Evolutionary conservation across 345 rosid species (phyloP), one percentile per base, ranked within the genome.

Genomic region (Kandelia obovata): DNA sequence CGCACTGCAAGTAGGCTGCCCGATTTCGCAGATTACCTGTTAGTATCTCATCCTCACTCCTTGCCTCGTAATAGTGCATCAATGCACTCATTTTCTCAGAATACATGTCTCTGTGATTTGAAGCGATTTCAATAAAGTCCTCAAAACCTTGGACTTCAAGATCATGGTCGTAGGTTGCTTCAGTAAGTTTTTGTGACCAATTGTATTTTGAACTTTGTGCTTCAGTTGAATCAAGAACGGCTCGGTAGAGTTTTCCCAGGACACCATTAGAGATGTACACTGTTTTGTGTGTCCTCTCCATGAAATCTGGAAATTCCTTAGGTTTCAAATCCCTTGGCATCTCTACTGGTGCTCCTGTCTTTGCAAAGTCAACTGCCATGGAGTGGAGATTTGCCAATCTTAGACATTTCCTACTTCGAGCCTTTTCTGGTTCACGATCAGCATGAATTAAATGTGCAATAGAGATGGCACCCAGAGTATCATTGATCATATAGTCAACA

Each of bases 291-390:
- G 28, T 62, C 56, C 99, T 84, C 83, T 87, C 96, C 85, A 95
- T 81, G 85, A 95, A 92, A 80, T 95, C 99, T 10, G 97, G 97
- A 76, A 84, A 92, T 62, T 85, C 92, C 73, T 61, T 88, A 2
- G 99, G 99, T 79, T 86, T 94, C 73, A 92, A 82, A 35, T 71
- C 69, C 72, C 64, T 74, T 5, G 97, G 96, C 99, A 89, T 94
- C 84, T 89, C 93, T 35, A 96, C 97, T 1, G 97, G 96, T 15
- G 92, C 96, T 46, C 99, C 97, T 0, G 92, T 92, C 80, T 94
- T 94, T 0, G 96, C 96, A 78, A 92, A 94, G 80, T 94, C 99
- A 21, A 94, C 99, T 34, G 96, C 96, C 77, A 89, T 85, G 8
- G 97, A 94, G 81, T 94, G 99, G 68, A 94, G 97, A 65, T 70